phyloP scores from a whole-genome alignment of 2,329 filamentous ascomycete genomes.

The Sporothrix pallida region DNA sequence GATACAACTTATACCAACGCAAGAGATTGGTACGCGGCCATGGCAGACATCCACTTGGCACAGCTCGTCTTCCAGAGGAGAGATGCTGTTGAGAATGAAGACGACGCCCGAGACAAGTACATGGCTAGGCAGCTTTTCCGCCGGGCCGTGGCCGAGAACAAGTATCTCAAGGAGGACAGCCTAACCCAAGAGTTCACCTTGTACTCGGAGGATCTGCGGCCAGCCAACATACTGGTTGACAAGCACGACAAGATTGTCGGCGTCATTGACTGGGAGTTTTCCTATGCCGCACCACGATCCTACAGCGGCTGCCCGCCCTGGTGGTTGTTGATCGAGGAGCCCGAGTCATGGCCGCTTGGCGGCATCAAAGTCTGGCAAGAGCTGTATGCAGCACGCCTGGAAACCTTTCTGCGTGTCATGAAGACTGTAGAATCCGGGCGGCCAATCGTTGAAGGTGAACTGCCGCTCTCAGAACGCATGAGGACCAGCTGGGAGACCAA shows the following conservation, averaged over 20 bases:
- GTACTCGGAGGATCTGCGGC: conserved; percentile 46
- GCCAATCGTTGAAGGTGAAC: background rate
- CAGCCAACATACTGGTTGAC: conserved; percentile 44
- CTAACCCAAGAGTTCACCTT: conserved; percentile 38
- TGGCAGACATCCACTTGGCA: conserved; percentile 51
- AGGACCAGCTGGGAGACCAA: conserved; percentile 41
- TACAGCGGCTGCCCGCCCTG: conserved; percentile 45
- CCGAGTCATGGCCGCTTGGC: conserved; percentile 44
- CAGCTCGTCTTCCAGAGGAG: conserved; percentile 51
- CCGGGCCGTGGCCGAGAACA: conserved; percentile 42
- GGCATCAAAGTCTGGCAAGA: conserved; percentile 44
- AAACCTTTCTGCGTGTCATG: conserved; percentile 46
- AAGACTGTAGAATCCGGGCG: conserved; percentile 33
- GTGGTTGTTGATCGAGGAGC: conserved; percentile 46
- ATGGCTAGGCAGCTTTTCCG: conserved; percentile 51
- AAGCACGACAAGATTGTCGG: conserved; percentile 41
- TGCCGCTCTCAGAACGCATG: conserved; percentile 39
- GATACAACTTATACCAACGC: conserved; percentile 38
- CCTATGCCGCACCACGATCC: conserved; percentile 44
- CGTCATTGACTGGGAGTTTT: conserved; percentile 52
- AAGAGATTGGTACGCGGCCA: conserved; percentile 47
- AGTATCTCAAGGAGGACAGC: conserved; percentile 36
- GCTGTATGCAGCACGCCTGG: conserved; percentile 44
- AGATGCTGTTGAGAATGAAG: conserved; percentile 45
- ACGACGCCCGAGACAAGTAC: conserved; percentile 52